Evolutionary conservation across 2,329 filamentous ascomycete genomes (phyloP), one percentile per base, ranked within the genome.

Genomic region (Fusarium illudens): DNA sequence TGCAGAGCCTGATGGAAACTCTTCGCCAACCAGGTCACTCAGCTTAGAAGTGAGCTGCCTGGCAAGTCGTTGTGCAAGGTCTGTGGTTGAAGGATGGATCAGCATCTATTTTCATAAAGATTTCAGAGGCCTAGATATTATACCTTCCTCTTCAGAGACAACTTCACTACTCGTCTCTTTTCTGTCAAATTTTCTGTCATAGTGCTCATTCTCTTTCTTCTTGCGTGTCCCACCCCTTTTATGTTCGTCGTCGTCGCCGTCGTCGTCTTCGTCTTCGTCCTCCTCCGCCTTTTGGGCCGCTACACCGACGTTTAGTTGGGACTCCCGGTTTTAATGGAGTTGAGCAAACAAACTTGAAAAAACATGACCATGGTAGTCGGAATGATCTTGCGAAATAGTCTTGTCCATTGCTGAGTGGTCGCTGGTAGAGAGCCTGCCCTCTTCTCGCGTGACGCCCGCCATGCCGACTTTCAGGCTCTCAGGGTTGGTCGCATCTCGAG

Each of bases 371-470:
- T 11, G 12, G 11, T 27, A 32, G 7, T 33, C 6, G 0, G 60
- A 55, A 15, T 52, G 57, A 19, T 63, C 60, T 15, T 60, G 60
- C 5, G 60, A 63, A 11, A 63, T 56, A 49, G 60, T 63, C 22
- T 63, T 63, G 44, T 60, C 25, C 51, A 53, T 30, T 32, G 5
- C 27, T 11, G 25, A 17, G n/a, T 10, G 29, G 29, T 6, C 44
- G 12, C 25, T 5, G 25, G 30, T n/a, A n/a, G 15, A 8, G 6
- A 15, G 17, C 32, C 8, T 30, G 9, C 8, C 25, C 6, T 30
- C n/a, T 1, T 19, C n/a, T 6, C 44, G 25, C n/a, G 44, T 30
- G 25, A 5, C 17, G 20, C 25, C 44, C 9, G 10, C 27, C 3
- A 5, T 48, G 15, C 9, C 30, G 12, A 15, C 6, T 17, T 19